These are phyloP conservation scores for Phytophthora gonapodyides DNA, from an alignment of 352 stramenopile genomes.

Conservation along the genomic window DNA sequence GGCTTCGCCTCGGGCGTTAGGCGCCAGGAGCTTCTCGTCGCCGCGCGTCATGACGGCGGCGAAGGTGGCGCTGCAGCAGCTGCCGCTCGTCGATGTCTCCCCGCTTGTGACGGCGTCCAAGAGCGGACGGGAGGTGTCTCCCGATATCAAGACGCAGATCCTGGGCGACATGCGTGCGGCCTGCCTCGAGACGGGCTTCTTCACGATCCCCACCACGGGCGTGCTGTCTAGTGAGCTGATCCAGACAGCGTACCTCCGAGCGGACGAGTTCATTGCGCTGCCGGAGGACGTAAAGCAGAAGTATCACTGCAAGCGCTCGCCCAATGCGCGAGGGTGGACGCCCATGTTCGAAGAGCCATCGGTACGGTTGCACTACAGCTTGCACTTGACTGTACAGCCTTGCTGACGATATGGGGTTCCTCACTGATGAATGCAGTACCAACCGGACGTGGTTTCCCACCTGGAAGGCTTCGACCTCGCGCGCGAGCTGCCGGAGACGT, in stretches of 20 bases:
- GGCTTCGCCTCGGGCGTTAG: neutral
- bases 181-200: conserved; percentile 72
- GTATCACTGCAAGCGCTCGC: conserved; percentile 79
- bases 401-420: too few relatives aligned
- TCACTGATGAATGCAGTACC: conserved; percentile 47
- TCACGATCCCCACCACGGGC: conserved; percentile 71
- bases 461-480: conserved; percentile 81
- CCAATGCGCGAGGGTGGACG: conserved; percentile 78
- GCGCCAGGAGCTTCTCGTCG: conserved; percentile 25
- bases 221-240: conserved; percentile 62
- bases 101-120: conserved; percentile 48
- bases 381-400: neutral
- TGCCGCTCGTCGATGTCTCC: conserved; percentile 75
- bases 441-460: conserved; percentile 76
- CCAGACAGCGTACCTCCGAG: conserved; percentile 55
- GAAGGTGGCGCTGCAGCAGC: conserved; percentile 50
- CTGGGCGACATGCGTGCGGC: conserved; percentile 61
- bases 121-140: conserved; percentile 5
- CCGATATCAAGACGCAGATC: conserved; percentile 45
- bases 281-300: conserved; percentile 65
- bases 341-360: conserved; percentile 86
- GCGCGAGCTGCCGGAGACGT: conserved; percentile 56
- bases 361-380: conserved; percentile 32
- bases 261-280: conserved; percentile 73
- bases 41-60: conserved; percentile 50